A percentile compares a stretch with the other conserved stretches of the same genome.
Evolutionary conservation across 305 asterid genomes (phyloP).

Genomic region (Fraxinus paxiana): DNA sequence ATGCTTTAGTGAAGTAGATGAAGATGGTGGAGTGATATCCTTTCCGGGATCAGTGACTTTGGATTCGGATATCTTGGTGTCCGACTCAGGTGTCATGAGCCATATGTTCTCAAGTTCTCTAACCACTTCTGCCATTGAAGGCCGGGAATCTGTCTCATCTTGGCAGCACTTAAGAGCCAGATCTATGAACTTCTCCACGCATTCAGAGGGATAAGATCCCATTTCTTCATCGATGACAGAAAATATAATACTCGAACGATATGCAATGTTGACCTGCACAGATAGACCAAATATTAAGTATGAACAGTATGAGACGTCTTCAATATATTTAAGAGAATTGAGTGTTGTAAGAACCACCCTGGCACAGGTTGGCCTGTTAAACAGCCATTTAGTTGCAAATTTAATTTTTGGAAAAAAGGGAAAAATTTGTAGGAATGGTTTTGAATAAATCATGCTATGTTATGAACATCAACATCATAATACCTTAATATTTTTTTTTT

Average conservation of each 20-base stretch:
- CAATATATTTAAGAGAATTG: background rate
- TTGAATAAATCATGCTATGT: background rate
- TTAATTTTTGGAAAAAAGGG: background rate
- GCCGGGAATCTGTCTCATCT: constrained; percentile 67
- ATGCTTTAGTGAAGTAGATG: constrained; percentile 42
- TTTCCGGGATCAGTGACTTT: constrained; percentile 32
- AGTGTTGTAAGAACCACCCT: background rate
- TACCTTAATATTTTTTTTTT: background rate
- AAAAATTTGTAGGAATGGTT: background rate
- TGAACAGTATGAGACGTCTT: background rate
- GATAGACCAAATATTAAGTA: constrained; percentile 9
- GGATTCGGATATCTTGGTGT: constrained; percentile 42
- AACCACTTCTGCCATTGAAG: constrained; percentile 75
- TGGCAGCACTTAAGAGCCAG: constrained; percentile 84
- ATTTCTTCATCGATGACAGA: constrained; percentile 66
- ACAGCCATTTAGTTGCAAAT: background rate
- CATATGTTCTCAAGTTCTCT: constrained; percentile 73
- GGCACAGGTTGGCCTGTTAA: background rate
- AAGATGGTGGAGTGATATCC: constrained; percentile 31
- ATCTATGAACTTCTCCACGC: constrained; percentile 68
- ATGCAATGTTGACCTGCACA: constrained; percentile 63
- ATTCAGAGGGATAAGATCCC: constrained; percentile 82
- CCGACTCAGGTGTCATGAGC: constrained; percentile 68
- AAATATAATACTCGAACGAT: constrained; percentile 64
- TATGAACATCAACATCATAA: background rate